phyloP scores from a whole-genome alignment of 495 filamentous ascomycete genomes.

The Penicillium subrubescens region DNA sequence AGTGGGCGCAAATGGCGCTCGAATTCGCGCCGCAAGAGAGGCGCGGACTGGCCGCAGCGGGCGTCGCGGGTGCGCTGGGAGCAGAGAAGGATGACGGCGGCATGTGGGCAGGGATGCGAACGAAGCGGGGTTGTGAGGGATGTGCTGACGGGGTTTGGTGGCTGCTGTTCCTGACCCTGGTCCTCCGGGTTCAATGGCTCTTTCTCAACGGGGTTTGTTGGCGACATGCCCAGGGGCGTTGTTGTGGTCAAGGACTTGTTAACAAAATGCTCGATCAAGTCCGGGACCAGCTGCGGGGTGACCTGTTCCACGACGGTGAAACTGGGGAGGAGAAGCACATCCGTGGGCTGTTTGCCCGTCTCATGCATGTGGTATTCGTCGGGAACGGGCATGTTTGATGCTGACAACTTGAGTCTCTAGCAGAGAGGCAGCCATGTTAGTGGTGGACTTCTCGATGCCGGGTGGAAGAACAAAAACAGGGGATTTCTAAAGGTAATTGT shows the following conservation, averaged over 20 bases:
- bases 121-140: conserved; percentile 55
- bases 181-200: background rate
- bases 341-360: conserved; percentile 69
- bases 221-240: conserved; percentile 58
- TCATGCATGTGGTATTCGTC: conserved; percentile 56
- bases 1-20: conserved; percentile 85
- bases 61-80: conserved; percentile 92
- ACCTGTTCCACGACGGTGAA: conserved; percentile 88
- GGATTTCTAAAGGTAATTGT: background rate
- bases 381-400: conserved; percentile 87
- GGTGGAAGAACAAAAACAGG: background rate
- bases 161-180: conserved; percentile 11
- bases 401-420: conserved; percentile 84
- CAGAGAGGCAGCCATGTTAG: background rate
- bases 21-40: conserved; percentile 81
- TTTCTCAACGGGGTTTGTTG: conserved; percentile 6
- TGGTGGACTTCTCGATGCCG: background rate
- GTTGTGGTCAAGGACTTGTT: conserved; percentile 73
- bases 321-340: conserved; percentile 81
- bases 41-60: conserved; percentile 90
- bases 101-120: conserved; percentile 74
- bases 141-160: conserved; percentile 32
- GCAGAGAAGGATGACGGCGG: conserved; percentile 87
- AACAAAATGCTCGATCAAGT: conserved; percentile 72
- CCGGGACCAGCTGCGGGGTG: conserved; percentile 70